A percentile compares a stretch with the other conserved stretches of the same genome.
Conservation (phyloP, 345 rosid species). For the Moringa oleifera region DNA sequence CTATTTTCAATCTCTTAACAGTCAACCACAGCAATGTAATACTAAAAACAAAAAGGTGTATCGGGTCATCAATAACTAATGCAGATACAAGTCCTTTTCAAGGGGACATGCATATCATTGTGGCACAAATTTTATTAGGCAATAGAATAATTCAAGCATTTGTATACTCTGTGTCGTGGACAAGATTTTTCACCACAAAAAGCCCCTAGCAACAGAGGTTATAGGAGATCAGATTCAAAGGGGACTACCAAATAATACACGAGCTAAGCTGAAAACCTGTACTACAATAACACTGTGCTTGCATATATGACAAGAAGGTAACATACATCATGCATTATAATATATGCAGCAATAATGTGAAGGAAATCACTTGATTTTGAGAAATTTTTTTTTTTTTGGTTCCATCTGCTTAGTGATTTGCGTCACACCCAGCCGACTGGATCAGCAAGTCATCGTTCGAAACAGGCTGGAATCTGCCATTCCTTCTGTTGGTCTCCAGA, state of each 20-base stretch:
- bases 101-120: no score
- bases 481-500: constrained; percentile 66
- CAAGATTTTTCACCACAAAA: no score
- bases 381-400: not conserved
- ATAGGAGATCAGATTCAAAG: not conserved
- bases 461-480: constrained; percentile 35
- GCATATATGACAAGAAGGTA: not conserved
- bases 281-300: not conserved
- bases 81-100: no score
- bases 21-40: no score
- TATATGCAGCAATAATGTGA: not conserved
- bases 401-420: constrained; percentile 13
- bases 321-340: not conserved
- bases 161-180: no score
- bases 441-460: constrained; percentile 47
- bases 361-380: no score
- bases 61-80: no score
- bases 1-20: no score
- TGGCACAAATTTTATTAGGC: no score
- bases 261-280: not conserved
- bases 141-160: no score
- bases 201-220: no score
- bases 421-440: constrained; percentile 22
- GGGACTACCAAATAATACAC: not conserved
- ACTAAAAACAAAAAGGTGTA: no score